These are phyloP conservation scores for Bipolaris victoriae DNA, from an alignment of 2,329 filamentous ascomycete species.

Conservation along the genomic window DNA sequence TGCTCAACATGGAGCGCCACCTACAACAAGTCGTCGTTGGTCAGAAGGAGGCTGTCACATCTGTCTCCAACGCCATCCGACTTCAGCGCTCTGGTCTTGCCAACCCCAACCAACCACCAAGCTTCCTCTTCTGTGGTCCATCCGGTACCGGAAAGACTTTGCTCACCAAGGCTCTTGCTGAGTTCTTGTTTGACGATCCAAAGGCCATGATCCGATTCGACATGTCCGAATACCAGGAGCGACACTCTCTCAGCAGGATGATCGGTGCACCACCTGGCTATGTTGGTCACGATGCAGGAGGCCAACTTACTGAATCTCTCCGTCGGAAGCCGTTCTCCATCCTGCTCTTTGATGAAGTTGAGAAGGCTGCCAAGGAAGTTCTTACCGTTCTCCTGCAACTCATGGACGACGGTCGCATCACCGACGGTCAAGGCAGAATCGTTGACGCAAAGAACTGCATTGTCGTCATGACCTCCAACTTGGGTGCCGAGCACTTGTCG, in stretches of 20 bases:
- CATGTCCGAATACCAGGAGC: slow-evolving; percentile 99
- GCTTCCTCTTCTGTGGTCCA: slow-evolving; percentile 98
- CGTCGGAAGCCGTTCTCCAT: slow-evolving; percentile 97
- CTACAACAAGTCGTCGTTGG: slow-evolving; percentile 86
- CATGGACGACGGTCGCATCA: slow-evolving; percentile 99
- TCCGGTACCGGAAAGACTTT: slow-evolving; percentile 98
- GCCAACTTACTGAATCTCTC: slow-evolving; percentile 92
- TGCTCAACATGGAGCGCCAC: slow-evolving; percentile 94
- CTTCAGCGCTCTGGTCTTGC: slow-evolving; percentile 91
- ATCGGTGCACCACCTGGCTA: slow-evolving; percentile 97
- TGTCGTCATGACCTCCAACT: slow-evolving; percentile 98
- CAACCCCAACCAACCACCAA: slow-evolving; percentile 96
- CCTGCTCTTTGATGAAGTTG: slow-evolving; percentile 94
- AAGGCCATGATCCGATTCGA: slow-evolving; percentile 99
- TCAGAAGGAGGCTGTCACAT: slow-evolving; percentile 89
- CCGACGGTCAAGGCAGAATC: slow-evolving; percentile 92
- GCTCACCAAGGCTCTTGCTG: slow-evolving; percentile 93
- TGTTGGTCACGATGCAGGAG: slow-evolving; percentile 93
- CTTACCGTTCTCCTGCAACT: slow-evolving; percentile 97
- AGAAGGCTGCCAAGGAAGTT: slow-evolving; percentile 98
- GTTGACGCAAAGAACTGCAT: slow-evolving; percentile 98
- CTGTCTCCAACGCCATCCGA: slow-evolving; percentile 94
- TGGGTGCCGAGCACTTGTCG: slow-evolving; percentile 92
- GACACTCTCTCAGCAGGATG: slow-evolving; percentile 93
- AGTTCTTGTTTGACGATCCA: slow-evolving; percentile 96